Evolutionary conservation across 441 rosid species (phyloP).

Genomic region (Manihot esculenta): DNA sequence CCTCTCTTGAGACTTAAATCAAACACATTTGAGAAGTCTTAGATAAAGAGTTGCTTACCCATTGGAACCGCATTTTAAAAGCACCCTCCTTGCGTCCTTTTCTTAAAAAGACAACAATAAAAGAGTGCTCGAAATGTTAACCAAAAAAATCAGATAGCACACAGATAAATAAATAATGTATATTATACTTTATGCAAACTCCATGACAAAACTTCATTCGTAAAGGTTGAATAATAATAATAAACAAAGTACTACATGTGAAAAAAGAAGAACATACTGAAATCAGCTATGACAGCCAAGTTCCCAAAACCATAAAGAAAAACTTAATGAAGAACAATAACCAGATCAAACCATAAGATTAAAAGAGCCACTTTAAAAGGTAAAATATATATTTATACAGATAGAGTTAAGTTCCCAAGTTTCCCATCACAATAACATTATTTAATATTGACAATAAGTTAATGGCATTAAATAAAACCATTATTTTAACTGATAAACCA

Average conservation of each 20-base stretch:
- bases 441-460: neutral
- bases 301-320: neutral
- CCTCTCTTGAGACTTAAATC: constrained; percentile 23
- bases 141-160: constrained; percentile 6
- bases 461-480: neutral
- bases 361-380: neutral
- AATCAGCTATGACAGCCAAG: neutral
- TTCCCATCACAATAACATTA: neutral
- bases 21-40: constrained; percentile 19
- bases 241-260: neutral
- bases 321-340: neutral
- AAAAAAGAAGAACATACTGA: constrained; percentile 1
- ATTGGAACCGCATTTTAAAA: constrained; percentile 3
- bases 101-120: neutral
- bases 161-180: too few species aligned
- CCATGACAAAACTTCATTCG: neutral
- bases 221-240: too few species aligned
- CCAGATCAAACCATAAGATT: neutral
- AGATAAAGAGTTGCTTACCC: constrained; percentile 4
- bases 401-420: constrained; percentile 2
- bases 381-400: neutral
- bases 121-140: neutral
- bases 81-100: neutral
- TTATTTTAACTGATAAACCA: too few species aligned
- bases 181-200: neutral